phyloP scores from a whole-genome alignment of 345 rosid genomes.

The Rubroshorea leprosula region DNA sequence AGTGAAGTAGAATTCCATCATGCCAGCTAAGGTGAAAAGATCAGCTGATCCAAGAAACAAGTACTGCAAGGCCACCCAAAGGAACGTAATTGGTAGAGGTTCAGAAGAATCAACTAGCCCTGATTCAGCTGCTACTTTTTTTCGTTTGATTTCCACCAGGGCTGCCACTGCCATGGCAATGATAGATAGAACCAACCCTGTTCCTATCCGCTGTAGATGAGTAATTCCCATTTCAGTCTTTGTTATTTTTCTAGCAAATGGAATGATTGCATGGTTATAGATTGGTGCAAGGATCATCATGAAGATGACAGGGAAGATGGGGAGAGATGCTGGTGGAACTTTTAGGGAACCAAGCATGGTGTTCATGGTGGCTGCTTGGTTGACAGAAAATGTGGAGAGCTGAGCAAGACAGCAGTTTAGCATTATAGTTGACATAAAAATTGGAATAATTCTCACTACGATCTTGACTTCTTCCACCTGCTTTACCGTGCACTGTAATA shows the following conservation, averaged over 20 bases:
- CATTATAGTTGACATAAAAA: conserved; percentile 83
- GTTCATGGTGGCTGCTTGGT: conserved; percentile 88
- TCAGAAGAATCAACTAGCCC: conserved; percentile 30
- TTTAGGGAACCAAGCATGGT: conserved; percentile 59
- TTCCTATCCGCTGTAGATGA: conserved; percentile 76
- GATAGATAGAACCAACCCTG: conserved; percentile 62
- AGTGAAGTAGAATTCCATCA: conserved; percentile 93
- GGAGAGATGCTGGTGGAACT: conserved; percentile 90
- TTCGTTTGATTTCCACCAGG: conserved; percentile 61
- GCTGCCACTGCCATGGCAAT: conserved; percentile 86
- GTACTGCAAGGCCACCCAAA: conserved; percentile 83
- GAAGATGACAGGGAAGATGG: conserved; percentile 77
- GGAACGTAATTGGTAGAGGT: conserved; percentile 80
- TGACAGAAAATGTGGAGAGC: conserved; percentile 87
- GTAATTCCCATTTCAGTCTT: conserved; percentile 68
- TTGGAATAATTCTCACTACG: conserved; percentile 59
- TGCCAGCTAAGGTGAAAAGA: conserved; percentile 80
- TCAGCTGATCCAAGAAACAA: conserved; percentile 97
- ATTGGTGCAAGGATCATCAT: conserved; percentile 68
- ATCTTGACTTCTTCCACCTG: conserved; percentile 67
- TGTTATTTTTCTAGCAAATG: conserved; percentile 52
- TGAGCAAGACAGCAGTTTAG: conserved; percentile 92
- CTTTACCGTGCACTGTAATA: conserved; percentile 43
- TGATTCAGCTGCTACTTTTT: conserved; percentile 30
- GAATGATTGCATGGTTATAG: conserved; percentile 59